These are phyloP conservation scores for Dothistroma septosporum DNA, from an alignment of 2,329 filamentous ascomycete genomes.

Conservation along the genomic window DNA sequence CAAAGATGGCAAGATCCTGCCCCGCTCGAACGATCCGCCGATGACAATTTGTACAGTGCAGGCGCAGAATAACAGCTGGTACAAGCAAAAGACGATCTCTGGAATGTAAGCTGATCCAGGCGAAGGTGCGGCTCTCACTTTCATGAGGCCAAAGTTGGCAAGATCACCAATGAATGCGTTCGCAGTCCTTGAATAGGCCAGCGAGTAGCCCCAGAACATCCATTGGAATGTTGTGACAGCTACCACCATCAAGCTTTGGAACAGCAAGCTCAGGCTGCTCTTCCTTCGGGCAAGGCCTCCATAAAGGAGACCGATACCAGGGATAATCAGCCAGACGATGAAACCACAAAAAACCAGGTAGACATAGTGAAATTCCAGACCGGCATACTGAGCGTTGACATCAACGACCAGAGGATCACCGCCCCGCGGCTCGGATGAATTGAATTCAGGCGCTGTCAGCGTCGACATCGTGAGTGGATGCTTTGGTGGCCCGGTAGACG, in stretches of 20 bases:
- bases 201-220: constrained; percentile 62
- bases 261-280: constrained; percentile 58
- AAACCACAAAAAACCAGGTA: constrained; percentile 57
- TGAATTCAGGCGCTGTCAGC: constrained; percentile 35
- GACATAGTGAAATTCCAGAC: constrained; percentile 58
- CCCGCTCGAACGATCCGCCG: constrained; percentile 60
- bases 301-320: constrained; percentile 62
- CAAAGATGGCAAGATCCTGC: constrained; percentile 61
- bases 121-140: constrained; percentile 58
- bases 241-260: constrained; percentile 58
- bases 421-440: constrained; percentile 47
- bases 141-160: constrained; percentile 57
- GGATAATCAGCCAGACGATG: constrained; percentile 64
- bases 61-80: constrained; percentile 61
- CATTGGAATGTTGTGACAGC: constrained; percentile 57
- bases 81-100: constrained; percentile 63
- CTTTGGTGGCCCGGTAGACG: not conserved
- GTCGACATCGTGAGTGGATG: not conserved
- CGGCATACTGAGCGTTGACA: constrained; percentile 56
- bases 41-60: constrained; percentile 62
- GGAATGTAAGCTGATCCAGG: constrained; percentile 55
- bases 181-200: constrained; percentile 58
- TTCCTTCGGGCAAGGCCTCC: constrained; percentile 60
- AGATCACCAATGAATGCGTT: constrained; percentile 61
- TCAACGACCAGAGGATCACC: constrained; percentile 52